Evolutionary conservation across 2,329 filamentous ascomycete genomes (phyloP), one percentile per base, ranked within the genome.

Genomic region (Karstenula rhodostoma): DNA sequence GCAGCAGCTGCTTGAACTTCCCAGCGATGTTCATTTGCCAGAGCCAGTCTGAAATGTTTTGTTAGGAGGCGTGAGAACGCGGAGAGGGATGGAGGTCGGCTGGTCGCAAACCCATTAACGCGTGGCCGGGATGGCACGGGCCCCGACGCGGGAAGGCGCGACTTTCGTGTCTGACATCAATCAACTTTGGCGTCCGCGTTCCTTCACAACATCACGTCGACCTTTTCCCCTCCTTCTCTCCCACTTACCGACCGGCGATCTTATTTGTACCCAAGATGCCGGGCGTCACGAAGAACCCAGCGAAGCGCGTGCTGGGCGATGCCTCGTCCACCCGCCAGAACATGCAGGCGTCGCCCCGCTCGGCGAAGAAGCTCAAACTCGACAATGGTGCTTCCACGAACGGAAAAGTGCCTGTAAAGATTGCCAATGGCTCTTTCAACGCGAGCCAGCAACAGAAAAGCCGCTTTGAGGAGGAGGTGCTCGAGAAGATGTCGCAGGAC

Each of bases 401-500:
- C 59, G 84, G 91, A 68, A 86, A 85, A 57, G 85, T 87, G 57
- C 89, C 89, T 3, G 86, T 90, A 67, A 86, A 85, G 74, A 83
- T 81, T n/a, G 83, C 80, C 12, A 86, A 86, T 67, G 86, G 85
- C 64, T 89, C 88, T 6, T 74, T 77, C 57, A 67, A 73, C 76
- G 88, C 60, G 84, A 64, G 94, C 91, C 87, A 64, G 94, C 91
- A 92, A 94, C 66, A 61, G 78, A 97, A 96, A 81, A 97, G 93
- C 76, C 87, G 90, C 57, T 99, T 99, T 76, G 95, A 98, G 79
- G 90, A 91, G 60, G 93, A 97, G 75, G 92, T 97, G 2, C 85
- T 99, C 63, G 94, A 97, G 84, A 97, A 96, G 82, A 87, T 99
- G 79, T 95, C 93, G 63, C 94, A 98, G 79, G 93, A 97, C 74